Evolutionary conservation across 1,284 basidiomycete genomes (phyloP).

Genomic region (Anthracocystis panici-leucophaei): DNA sequence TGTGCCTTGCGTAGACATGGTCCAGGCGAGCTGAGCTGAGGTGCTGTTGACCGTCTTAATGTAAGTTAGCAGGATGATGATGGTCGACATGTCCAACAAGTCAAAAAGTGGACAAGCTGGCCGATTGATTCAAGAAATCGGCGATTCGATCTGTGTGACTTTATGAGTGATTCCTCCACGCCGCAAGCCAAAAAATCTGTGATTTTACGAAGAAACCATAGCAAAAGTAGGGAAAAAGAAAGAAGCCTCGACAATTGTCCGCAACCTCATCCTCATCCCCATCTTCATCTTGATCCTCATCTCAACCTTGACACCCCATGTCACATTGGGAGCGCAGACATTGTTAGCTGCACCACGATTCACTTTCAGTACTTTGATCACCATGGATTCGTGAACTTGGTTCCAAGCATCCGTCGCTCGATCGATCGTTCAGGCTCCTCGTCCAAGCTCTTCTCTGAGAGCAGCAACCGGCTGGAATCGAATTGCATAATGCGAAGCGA

Average conservation of each 20-base stretch:
- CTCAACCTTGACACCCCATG: background rate
- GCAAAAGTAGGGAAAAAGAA: slow-evolving; percentile 8
- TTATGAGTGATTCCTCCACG: slow-evolving; percentile 24
- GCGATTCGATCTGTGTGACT: slow-evolving; percentile 19
- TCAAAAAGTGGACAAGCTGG: slow-evolving; percentile 16
- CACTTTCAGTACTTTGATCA: background rate
- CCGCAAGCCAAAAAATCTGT: slow-evolving; percentile 13
- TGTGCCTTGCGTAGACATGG: slow-evolving; percentile 16
- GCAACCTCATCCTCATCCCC: slow-evolving; percentile 9
- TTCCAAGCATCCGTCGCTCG: slow-evolving; percentile 3
- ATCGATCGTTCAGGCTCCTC: background rate
- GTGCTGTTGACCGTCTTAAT: slow-evolving; percentile 2
- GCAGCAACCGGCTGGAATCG: background rate
- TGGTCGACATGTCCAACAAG: no score
- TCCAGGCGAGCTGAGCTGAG: background rate
- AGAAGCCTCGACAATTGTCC: background rate
- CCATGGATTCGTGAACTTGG: slow-evolving; percentile 5
- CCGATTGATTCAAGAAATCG: slow-evolving; percentile 4
- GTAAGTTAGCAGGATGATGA: slow-evolving; percentile 2
- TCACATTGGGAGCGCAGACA: background rate
- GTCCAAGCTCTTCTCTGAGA: background rate
- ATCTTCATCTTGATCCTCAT: background rate
- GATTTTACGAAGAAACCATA: slow-evolving; percentile 38
- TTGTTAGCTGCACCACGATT: background rate
- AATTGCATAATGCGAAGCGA: background rate